A percentile compares a stretch with the other conserved stretches of the same genome.
These are phyloP conservation scores for Nakazawaea ishiwadae DNA, from an alignment of 805 yeast genomes.

Conservation along the genomic window DNA sequence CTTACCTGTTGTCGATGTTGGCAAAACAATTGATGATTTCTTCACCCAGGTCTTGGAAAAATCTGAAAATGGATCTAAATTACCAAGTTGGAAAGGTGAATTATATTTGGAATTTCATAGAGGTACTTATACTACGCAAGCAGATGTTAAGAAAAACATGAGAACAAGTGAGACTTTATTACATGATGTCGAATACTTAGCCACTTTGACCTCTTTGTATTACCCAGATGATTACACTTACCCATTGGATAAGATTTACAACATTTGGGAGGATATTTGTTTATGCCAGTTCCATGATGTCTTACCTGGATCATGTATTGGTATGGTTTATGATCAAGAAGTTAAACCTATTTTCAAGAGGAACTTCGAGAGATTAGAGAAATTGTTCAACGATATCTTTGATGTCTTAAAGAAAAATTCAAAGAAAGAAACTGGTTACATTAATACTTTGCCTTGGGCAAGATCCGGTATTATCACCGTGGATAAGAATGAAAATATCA, in stretches of 20 bases:
- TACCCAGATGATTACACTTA: constrained; percentile 50
- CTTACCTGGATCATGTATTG: constrained; percentile 95
- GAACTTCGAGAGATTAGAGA: constrained; percentile 48
- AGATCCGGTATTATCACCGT: constrained; percentile 38
- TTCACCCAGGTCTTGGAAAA: constrained; percentile 58
- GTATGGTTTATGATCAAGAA: constrained; percentile 84
- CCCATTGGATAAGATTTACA: constrained; percentile 64
- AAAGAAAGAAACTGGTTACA: constrained; percentile 18
- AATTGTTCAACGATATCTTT: constrained; percentile 48
- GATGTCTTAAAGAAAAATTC: constrained; percentile 27
- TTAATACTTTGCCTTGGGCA: constrained; percentile 67
- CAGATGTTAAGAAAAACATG: constrained; percentile 76
- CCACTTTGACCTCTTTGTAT: constrained; percentile 67
- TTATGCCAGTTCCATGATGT: constrained; percentile 97
- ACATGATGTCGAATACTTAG: constrained; percentile 82
- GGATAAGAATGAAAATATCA: neutral
- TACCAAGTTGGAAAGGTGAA: constrained; percentile 93
- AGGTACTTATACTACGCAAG: constrained; percentile 96
- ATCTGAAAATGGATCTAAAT: constrained; percentile 58
- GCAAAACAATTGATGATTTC: constrained; percentile 75
- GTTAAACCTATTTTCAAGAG: constrained; percentile 72
- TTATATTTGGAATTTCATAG: constrained; percentile 92
- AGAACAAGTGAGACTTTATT: constrained; percentile 69
- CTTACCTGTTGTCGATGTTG: constrained; percentile 78
- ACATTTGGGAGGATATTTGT: constrained; percentile 83